Conservation (phyloP, 345 rosid species). For the Camelina laxa region DNA sequence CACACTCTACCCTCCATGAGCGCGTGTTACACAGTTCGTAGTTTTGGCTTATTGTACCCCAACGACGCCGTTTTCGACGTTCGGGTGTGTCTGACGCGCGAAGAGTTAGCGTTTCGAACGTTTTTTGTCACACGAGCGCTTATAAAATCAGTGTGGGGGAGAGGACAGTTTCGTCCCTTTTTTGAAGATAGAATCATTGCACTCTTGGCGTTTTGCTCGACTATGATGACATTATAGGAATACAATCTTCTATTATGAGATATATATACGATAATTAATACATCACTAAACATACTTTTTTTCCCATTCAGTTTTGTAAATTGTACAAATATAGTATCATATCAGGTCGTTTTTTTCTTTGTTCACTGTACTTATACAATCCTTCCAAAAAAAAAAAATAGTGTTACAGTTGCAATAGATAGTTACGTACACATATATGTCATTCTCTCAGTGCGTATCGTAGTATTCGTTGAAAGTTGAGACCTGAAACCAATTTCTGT, state of each 20-base stretch:
- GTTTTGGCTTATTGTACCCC: neutral
- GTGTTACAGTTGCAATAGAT: conserved; percentile 14
- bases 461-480: neutral
- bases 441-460: conserved; percentile 13
- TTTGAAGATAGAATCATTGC: conserved; percentile 36
- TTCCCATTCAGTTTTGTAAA: neutral
- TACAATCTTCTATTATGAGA: conserved; percentile 25
- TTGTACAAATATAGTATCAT: conserved; percentile 22
- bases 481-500: conserved; percentile 4
- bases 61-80: neutral
- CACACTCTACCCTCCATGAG: conserved; percentile 1
- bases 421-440: conserved; percentile 6
- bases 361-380: conserved; percentile 23
- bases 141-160: conserved; percentile 30
- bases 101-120: neutral
- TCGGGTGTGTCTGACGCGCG: neutral
- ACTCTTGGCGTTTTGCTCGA: conserved; percentile 38
- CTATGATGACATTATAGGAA: conserved; percentile 38
- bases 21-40: conserved; percentile 26
- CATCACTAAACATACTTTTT: conserved; percentile 37
- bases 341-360: neutral
- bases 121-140: conserved; percentile 36
- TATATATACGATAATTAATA: conserved; percentile 21
- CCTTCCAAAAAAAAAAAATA: conserved; percentile 15
- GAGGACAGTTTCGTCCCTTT: conserved; percentile 43